phyloP scores from a whole-genome alignment of 2,329 filamentous ascomycete species.

The Colletotrichum sansevieriae region DNA sequence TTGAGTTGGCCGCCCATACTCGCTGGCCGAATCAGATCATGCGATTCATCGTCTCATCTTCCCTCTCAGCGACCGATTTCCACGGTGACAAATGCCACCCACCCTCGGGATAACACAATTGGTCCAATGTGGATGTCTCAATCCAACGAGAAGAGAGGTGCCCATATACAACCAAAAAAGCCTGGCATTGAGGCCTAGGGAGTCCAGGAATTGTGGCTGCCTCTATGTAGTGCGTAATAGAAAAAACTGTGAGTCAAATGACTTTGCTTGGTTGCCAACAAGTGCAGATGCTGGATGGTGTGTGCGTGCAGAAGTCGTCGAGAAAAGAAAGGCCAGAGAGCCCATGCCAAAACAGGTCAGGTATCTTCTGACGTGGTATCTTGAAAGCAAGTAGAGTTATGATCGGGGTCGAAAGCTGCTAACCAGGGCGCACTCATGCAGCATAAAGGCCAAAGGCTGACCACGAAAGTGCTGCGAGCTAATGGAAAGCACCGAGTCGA shows the following conservation, averaged over 20 bases:
- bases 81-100: constrained; percentile 17
- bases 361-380: constrained; percentile 37
- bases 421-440: constrained; percentile 19
- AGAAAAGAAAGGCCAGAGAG: constrained; percentile 36
- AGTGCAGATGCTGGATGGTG: constrained; percentile 34
- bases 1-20: constrained; percentile 35
- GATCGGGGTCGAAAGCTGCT: constrained; percentile 33
- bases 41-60: constrained; percentile 38
- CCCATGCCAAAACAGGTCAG: constrained; percentile 29
- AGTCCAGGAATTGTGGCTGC: constrained; percentile 25
- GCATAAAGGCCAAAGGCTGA: neutral
- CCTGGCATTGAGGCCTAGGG: constrained; percentile 19
- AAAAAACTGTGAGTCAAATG: constrained; percentile 26
- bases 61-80: constrained; percentile 17
- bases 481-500: constrained; percentile 21
- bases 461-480: neutral
- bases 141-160: constrained; percentile 34
- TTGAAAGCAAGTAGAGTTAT: constrained; percentile 42
- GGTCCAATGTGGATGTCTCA: constrained; percentile 25
- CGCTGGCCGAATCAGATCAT: constrained; percentile 39
- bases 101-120: constrained; percentile 16
- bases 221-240: constrained; percentile 35
- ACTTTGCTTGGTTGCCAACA: constrained; percentile 33
- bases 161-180: constrained; percentile 30
- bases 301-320: constrained; percentile 24